Conservation (phyloP, 2,329 filamentous ascomycete species). For the Niveomyces coronatus region DNA sequence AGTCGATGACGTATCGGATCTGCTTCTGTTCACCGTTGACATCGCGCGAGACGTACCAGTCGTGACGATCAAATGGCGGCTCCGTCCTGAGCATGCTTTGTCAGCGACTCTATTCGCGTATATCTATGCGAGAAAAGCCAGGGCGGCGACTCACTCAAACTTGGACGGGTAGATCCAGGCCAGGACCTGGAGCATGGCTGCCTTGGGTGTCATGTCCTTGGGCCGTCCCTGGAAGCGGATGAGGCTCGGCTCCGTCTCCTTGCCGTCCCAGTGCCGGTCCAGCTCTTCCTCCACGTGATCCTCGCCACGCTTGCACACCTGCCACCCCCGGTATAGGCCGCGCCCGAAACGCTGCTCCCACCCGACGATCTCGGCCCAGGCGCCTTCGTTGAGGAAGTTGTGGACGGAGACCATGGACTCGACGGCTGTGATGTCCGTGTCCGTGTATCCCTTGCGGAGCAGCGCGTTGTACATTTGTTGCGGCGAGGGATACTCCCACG, state of each 20-base stretch:
- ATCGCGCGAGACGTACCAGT: slow-evolving; percentile 84
- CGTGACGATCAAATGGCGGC: slow-evolving; percentile 90
- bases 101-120: too few relatives aligned
- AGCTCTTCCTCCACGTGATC: slow-evolving; percentile 40
- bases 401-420: slow-evolving; percentile 97
- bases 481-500: slow-evolving; percentile 96
- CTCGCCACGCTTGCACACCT: slow-evolving; percentile 64
- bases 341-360: slow-evolving; percentile 82
- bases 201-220: slow-evolving; percentile 84
- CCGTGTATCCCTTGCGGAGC: slow-evolving; percentile 87
- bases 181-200: slow-evolving; percentile 70
- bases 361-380: slow-evolving; percentile 87
- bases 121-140: too few relatives aligned
- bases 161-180: slow-evolving; percentile 68
- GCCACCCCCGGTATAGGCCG: slow-evolving; percentile 63
- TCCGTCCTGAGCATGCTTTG: too few relatives aligned
- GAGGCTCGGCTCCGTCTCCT: slow-evolving; percentile 56
- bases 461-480: slow-evolving; percentile 99
- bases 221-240: slow-evolving; percentile 84
- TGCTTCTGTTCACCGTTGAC: slow-evolving; percentile 59
- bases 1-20: slow-evolving; percentile 93
- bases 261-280: slow-evolving; percentile 42
- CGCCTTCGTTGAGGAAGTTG: slow-evolving; percentile 96
- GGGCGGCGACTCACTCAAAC: slow-evolving; percentile 70
- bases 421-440: slow-evolving; percentile 86